Percentiles rank a stretch among this genome's conserved stretches.
phyloP scores from a whole-genome alignment of 2,329 filamentous ascomycete species.

The Fusarium mundagurra region DNA sequence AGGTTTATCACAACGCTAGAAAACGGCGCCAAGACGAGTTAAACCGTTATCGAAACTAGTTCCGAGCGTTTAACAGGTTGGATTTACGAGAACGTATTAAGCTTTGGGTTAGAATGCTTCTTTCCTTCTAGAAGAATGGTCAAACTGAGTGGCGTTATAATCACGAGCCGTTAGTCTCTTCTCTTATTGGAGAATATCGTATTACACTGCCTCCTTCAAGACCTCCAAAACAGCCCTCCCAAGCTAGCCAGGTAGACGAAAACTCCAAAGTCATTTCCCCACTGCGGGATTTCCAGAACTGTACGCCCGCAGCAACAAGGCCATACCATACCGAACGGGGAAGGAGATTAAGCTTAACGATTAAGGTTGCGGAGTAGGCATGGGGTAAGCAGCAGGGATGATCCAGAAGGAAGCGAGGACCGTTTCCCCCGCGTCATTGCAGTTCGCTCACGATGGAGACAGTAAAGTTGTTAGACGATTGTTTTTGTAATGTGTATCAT shows the following conservation, averaged over 20 bases:
- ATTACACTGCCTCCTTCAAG: neutral
- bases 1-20: constrained; percentile 14
- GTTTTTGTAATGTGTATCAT: neutral
- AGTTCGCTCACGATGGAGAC: neutral
- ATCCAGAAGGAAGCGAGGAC: neutral
- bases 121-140: constrained; percentile 10
- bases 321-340: constrained; percentile 5
- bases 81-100: neutral
- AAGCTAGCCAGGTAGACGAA: neutral
- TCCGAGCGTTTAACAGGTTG: neutral
- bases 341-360: constrained; percentile 30
- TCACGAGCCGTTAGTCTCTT: neutral
- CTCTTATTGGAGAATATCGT: neutral
- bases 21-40: neutral
- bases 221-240: neutral
- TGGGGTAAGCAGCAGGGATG: neutral
- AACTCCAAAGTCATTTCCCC: neutral
- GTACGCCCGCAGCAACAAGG: constrained; percentile 8
- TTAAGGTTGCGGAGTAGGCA: constrained; percentile 23
- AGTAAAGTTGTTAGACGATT: neutral
- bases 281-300: constrained; percentile 18
- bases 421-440: constrained; percentile 4
- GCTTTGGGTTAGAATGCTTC: neutral
- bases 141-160: neutral
- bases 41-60: neutral